Percentiles rank a stretch among this genome's conserved stretches.
Evolutionary conservation across 1,139 yeast species (phyloP).

Genomic region (Hansenula lynferdii): DNA sequence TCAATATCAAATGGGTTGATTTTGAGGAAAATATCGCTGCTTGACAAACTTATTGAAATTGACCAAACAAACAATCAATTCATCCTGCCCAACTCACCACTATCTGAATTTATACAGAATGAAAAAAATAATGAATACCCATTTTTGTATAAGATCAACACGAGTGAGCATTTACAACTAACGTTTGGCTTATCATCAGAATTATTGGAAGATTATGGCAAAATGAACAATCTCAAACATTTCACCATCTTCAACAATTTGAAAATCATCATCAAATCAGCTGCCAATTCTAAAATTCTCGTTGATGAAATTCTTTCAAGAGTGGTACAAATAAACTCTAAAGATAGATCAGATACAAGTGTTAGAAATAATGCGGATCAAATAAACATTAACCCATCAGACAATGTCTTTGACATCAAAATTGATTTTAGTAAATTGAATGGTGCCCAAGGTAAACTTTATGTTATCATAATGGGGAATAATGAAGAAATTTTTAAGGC

Average conservation of each 20-base stretch:
- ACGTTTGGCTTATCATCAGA: neutral
- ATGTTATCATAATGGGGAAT: neutral
- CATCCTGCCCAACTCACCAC: slow-evolving; percentile 5
- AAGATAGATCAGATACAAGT: neutral
- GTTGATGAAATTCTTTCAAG: slow-evolving; percentile 1
- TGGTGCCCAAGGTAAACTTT: neutral
- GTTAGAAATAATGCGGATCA: neutral
- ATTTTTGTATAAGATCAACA: slow-evolving; percentile 5
- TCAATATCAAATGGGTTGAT: neutral
- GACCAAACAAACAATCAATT: neutral
- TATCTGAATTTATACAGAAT: slow-evolving; percentile 10
- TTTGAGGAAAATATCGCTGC: neutral
- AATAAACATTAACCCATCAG: neutral
- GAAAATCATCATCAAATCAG: neutral
- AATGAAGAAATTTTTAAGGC: neutral
- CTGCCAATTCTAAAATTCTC: neutral
- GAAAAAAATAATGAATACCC: slow-evolving; percentile 6
- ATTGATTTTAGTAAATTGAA: neutral
- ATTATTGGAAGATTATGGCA: neutral
- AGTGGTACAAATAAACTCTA: neutral
- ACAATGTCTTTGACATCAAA: neutral
- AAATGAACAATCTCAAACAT: neutral
- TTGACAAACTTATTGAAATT: neutral
- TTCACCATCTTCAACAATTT: slow-evolving; percentile 1
- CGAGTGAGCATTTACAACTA: slow-evolving; percentile 3